Base-by-base conservation (phyloP, 768 basidiomycete species). In the Amyloporia xantha region DNA sequence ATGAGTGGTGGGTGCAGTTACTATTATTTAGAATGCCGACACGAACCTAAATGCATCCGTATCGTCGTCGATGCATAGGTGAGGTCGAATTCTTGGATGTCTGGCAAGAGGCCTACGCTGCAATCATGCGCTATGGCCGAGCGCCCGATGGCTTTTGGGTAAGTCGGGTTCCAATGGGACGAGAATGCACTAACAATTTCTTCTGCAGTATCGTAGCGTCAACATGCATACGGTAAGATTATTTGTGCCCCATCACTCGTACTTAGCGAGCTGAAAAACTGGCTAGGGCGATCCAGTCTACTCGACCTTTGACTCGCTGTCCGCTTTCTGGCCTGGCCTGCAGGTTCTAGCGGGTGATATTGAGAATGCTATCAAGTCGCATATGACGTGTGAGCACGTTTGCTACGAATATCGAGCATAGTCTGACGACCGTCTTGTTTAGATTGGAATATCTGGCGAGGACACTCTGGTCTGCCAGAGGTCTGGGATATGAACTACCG, bases 301-400 rank as follows among this genome's bases (percentile, higher is more conserved):
- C 59, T 68, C 74, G 39, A 86, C 83, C n/a, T 72, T 95, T n/a
- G 96, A 99, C 63, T 96, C 92, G 2, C 70, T 99, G 13, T 91
- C 92, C 2, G 93, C 96, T 1, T 99, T 98, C 65, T 92, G 94
- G 82, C 91, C 95, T n/a, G 96, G 94, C 19, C 71, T 97, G 13
- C 95, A 96, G 67, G 87, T 93, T 9, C 68, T 91, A 11, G 81
- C 82, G 3, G 89, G 88, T 17, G 89, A 96, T 68, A 62, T 96
- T 28, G 82, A 89, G 62, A 91, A 79, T 63, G 95, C 94, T 15
- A 89, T 96, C 57, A 90, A 90, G 59, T 76, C 87, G n/a, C 95
- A 98, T 67, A 66, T 95, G 59, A 77, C 84, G 41, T 96, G 91
- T 91, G 54, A 59, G 83, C 52, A 23, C 58, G 1, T n/a, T n/a